These are phyloP conservation scores for Pseudevernia furfuracea DNA, from an alignment of 495 filamentous ascomycete species.

Conservation along the genomic window DNA sequence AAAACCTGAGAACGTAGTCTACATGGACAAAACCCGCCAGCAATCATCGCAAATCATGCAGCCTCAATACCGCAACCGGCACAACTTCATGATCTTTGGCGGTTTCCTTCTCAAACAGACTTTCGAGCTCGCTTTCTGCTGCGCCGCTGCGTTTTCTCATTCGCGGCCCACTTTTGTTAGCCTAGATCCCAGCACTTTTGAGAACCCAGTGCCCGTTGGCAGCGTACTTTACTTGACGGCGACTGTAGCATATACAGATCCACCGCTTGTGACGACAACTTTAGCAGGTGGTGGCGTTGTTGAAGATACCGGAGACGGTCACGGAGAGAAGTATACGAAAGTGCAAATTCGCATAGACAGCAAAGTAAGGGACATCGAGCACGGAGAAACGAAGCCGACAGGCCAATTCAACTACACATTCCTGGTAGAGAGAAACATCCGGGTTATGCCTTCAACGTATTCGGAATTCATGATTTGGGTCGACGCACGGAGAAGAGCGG, in stretches of 20 bases:
- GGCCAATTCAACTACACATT: constrained; percentile 86
- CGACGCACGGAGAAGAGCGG: constrained; percentile 58
- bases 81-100: constrained; percentile 88
- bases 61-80: constrained; percentile 75
- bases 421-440: constrained; percentile 60
- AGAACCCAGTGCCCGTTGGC: constrained; percentile 78
- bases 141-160: constrained; percentile 71
- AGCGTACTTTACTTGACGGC: constrained; percentile 75
- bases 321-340: constrained; percentile 45
- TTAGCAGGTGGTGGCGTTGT: constrained; percentile 31
- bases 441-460: constrained; percentile 69
- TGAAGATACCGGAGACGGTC: constrained; percentile 25
- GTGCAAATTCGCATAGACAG: constrained; percentile 72
- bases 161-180: constrained; percentile 67
- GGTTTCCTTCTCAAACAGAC: constrained; percentile 76
- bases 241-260: constrained; percentile 71
- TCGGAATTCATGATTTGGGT: constrained; percentile 74
- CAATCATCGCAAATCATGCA: constrained; percentile 77
- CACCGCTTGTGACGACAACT: constrained; percentile 37
- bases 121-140: constrained; percentile 85
- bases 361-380: constrained; percentile 71
- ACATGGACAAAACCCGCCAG: constrained; percentile 61
- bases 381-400: constrained; percentile 64
- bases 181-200: constrained; percentile 73
- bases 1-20: constrained; percentile 55